Conservation (phyloP, 768 basidiomycete species). For the Kwoniella pini region DNA sequence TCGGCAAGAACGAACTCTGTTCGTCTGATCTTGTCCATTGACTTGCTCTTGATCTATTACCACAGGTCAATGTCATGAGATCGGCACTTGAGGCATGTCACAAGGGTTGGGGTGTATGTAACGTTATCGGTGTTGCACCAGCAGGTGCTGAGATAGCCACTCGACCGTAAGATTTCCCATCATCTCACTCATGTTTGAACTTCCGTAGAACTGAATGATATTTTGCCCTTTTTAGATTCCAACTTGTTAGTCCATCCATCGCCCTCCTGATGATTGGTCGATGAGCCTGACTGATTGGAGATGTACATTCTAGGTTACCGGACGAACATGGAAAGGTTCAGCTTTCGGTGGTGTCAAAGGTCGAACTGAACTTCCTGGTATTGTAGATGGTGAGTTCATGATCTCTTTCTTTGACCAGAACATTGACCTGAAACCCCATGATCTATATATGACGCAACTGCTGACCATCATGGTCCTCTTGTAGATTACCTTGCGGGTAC, state of each 20-base stretch:
- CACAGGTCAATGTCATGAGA: slow-evolving; percentile 90
- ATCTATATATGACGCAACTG: background rate
- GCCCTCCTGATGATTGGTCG: background rate
- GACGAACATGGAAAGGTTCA: slow-evolving; percentile 74
- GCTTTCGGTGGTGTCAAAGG: slow-evolving; percentile 99
- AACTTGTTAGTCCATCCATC: slow-evolving; percentile 16
- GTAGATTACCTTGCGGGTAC: slow-evolving; percentile 54
- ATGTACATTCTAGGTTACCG: slow-evolving; percentile 38
- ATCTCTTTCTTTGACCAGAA: background rate
- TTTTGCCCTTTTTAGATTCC: slow-evolving; percentile 39
- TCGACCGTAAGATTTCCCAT: slow-evolving; percentile 65
- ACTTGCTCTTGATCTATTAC: too few species aligned
- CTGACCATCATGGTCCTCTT: slow-evolving; percentile 5
- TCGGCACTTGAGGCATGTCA: slow-evolving; percentile 97
- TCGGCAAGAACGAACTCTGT: too few species aligned
- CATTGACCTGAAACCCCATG: too few species aligned
- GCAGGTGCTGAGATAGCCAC: slow-evolving; percentile 94
- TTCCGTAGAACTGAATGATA: too few species aligned
- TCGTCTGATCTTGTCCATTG: too few species aligned
- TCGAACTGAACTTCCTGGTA: slow-evolving; percentile 87
- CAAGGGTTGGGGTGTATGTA: slow-evolving; percentile 98
- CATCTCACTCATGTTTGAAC: background rate
- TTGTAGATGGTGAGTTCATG: slow-evolving; percentile 71
- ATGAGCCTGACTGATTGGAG: background rate
- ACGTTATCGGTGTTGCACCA: slow-evolving; percentile 93